These are phyloP conservation scores for Phoenix dactylifera DNA, from an alignment of 176 grass and related monocot genomes.

Conservation along the genomic window DNA sequence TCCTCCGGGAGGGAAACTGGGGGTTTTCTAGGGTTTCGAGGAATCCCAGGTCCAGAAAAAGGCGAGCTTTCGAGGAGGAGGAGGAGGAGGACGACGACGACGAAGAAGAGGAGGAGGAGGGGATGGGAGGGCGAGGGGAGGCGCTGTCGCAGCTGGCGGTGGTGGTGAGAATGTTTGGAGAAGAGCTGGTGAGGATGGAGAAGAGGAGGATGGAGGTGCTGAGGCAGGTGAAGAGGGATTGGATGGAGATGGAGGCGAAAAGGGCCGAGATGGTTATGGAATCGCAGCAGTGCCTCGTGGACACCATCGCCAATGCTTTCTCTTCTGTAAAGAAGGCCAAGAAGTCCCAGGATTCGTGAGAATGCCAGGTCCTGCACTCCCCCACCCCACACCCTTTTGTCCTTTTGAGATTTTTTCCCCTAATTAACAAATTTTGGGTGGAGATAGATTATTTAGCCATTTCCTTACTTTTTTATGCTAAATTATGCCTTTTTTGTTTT, in stretches of 20 bases:
- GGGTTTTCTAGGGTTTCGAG: constrained; percentile 15
- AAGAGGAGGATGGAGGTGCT: constrained; percentile 64
- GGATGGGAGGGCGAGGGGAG: not conserved
- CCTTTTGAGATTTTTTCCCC: not conserved
- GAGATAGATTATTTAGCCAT: too few relatives aligned
- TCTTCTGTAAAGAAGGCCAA: constrained; percentile 52
- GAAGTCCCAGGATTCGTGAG: constrained; percentile 31
- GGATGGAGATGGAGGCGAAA: constrained; percentile 67
- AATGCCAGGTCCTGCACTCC: constrained; percentile 12
- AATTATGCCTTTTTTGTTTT: too few relatives aligned
- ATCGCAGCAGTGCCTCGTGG: constrained; percentile 41
- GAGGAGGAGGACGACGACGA: constrained; percentile 12
- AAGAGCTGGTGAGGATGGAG: constrained; percentile 58
- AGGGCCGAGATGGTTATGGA: constrained; percentile 53
- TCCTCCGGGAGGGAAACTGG: constrained; percentile 41
- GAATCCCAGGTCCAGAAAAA: constrained; percentile 39
- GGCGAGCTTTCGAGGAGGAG: constrained; percentile 26
- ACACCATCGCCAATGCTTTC: constrained; percentile 29
- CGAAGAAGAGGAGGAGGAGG: constrained; percentile 24
- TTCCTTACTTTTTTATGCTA: too few relatives aligned
- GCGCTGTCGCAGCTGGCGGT: constrained; percentile 26
- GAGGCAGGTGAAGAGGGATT: constrained; percentile 65
- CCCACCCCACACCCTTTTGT: not conserved
- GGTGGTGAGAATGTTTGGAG: constrained; percentile 54
- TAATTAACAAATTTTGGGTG: too few relatives aligned